Percentiles rank a stretch among this genome's conserved stretches.
Evolutionary conservation across 1,139 yeast genomes (phyloP).

Genomic region (Ogataea hybrid): DNA sequence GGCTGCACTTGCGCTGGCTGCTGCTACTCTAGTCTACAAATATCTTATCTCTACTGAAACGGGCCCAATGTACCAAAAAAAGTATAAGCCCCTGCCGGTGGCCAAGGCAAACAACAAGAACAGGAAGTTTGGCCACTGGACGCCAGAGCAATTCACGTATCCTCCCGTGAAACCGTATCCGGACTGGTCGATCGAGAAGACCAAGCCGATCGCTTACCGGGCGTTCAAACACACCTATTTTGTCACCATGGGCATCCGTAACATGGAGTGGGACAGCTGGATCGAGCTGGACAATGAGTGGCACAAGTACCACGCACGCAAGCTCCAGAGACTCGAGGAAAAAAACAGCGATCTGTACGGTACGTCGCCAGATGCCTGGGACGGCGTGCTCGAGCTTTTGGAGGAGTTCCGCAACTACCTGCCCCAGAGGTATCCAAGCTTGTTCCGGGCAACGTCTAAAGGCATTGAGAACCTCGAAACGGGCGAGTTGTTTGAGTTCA

Average conservation of each 20-base stretch:
- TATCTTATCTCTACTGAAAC: background rate
- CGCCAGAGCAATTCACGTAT: slow-evolving; percentile 47
- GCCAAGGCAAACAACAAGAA: slow-evolving; percentile 38
- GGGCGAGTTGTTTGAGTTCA: slow-evolving; percentile 45
- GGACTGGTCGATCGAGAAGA: slow-evolving; percentile 49
- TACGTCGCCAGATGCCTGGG: slow-evolving; percentile 50
- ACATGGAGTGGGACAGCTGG: slow-evolving; percentile 59
- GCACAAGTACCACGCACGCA: slow-evolving; percentile 51
- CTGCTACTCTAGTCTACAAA: slow-evolving; percentile 6
- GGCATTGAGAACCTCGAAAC: slow-evolving; percentile 55
- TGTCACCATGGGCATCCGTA: slow-evolving; percentile 63
- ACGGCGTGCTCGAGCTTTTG: slow-evolving; percentile 56
- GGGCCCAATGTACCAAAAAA: slow-evolving; percentile 13
- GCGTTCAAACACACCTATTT: slow-evolving; percentile 59
- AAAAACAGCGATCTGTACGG: slow-evolving; percentile 49
- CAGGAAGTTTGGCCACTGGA: slow-evolving; percentile 47
- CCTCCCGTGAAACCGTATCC: slow-evolving; percentile 48
- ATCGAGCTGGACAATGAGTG: slow-evolving; percentile 66
- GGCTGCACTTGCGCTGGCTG: slow-evolving; percentile 5
- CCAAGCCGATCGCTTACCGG: slow-evolving; percentile 58
- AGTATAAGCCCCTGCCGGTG: slow-evolving; percentile 31
- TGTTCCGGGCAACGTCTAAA: slow-evolving; percentile 43
- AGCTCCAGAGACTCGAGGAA: slow-evolving; percentile 46
- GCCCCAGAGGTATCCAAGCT: slow-evolving; percentile 56
- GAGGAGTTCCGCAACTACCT: slow-evolving; percentile 52